Conservation (phyloP, 176 grass and related monocot species). For the bread wheat (Triticum aestivum) region DNA sequence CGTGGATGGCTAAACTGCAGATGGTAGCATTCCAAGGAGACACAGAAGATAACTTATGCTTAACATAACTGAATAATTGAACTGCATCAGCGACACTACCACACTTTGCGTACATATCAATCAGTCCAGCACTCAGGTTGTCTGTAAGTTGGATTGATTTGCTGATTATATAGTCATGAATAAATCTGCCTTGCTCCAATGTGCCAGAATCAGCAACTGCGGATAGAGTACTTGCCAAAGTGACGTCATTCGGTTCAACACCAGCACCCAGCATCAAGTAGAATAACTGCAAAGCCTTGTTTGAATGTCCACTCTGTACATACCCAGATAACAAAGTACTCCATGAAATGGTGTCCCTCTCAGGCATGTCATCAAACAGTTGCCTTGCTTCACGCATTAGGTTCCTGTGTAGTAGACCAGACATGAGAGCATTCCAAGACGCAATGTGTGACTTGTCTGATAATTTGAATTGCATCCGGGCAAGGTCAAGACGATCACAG, state of each 20-base stretch:
- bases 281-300: slow-evolving; percentile 56
- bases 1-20: slow-evolving; percentile 76
- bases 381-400: slow-evolving; percentile 37
- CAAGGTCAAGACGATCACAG: slow-evolving; percentile 28
- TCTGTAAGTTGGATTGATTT: slow-evolving; percentile 48
- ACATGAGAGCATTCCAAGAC: slow-evolving; percentile 60
- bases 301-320: slow-evolving; percentile 34
- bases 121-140: slow-evolving; percentile 61
- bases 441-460: slow-evolving; percentile 50
- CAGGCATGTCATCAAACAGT: slow-evolving; percentile 58
- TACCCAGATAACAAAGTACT: slow-evolving; percentile 59
- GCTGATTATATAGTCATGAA: slow-evolving; percentile 56
- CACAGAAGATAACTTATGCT: slow-evolving; percentile 38
- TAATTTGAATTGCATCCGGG: slow-evolving; percentile 43
- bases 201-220: slow-evolving; percentile 61
- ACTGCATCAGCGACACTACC: slow-evolving; percentile 50
- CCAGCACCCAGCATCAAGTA: slow-evolving; percentile 33
- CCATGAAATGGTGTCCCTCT: slow-evolving; percentile 64
- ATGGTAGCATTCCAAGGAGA: slow-evolving; percentile 82
- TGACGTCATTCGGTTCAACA: slow-evolving; percentile 49
- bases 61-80: slow-evolving; percentile 44
- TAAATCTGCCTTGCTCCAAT: slow-evolving; percentile 60
- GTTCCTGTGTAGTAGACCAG: slow-evolving; percentile 30
- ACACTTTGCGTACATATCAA: slow-evolving; percentile 79
- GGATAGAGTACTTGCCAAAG: slow-evolving; percentile 49